phyloP scores from a whole-genome alignment of 306 rosid species.

The barrel medic (Medicago truncatula) region MtrunA17r5.0-ANR NC_053046.1:18631001-18631500 shows the following conservation, averaged over 20 bases:
- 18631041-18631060: conserved; percentile 44
- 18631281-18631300: conserved; percentile 2
- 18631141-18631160: conserved; percentile 51
- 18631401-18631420: no score
- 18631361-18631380: not conserved
- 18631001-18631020: conserved; percentile 42
- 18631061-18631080: conserved; percentile 48
- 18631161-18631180: conserved; percentile 43
- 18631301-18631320: conserved; percentile 3
- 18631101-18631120: conserved; percentile 51
- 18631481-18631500: conserved; percentile 40
- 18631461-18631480: not conserved
- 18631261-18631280: conserved; percentile 12
- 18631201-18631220: conserved; percentile 45
- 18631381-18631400: not conserved
- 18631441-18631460: not conserved
- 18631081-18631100: conserved; percentile 43
- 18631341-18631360: not conserved
- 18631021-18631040: conserved; percentile 47
- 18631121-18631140: conserved; percentile 44
- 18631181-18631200: conserved; percentile 52
- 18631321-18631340: conserved; percentile 18
- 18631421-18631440: no score
- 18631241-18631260: conserved; percentile 19
- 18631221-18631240: conserved; percentile 39